These are phyloP conservation scores for Populus hybrid DNA, from an alignment of 441 rosid genomes.

Conservation along the genomic window DNA sequence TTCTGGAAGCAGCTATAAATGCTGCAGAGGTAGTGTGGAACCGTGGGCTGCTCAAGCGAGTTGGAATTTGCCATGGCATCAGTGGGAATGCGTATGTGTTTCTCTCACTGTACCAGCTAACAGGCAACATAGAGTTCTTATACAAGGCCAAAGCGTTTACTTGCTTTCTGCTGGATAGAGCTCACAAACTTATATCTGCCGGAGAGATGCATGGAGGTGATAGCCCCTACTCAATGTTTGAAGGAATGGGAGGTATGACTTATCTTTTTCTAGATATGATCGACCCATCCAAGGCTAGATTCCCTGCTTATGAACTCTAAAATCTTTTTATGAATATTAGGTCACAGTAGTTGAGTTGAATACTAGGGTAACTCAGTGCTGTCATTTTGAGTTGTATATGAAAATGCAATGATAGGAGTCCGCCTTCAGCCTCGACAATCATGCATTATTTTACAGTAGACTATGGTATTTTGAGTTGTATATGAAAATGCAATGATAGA, in stretches of 20 bases:
- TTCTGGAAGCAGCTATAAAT: constrained; percentile 52
- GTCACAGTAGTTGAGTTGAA: background rate
- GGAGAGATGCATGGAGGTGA: constrained; percentile 70
- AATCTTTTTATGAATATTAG: background rate
- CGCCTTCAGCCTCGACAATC: background rate
- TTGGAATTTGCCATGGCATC: constrained; percentile 68
- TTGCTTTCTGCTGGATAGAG: constrained; percentile 55
- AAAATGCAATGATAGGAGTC: background rate
- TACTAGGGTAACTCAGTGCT: background rate
- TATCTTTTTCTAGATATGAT: constrained; percentile 63
- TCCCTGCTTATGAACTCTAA: constrained; percentile 40
- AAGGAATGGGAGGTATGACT: constrained; percentile 82
- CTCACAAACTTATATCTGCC: constrained; percentile 40
- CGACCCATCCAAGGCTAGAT: constrained; percentile 57
- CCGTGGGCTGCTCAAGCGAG: constrained; percentile 57
- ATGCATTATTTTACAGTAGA: background rate
- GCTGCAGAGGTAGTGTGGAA: constrained; percentile 61
- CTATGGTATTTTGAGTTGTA: background rate
- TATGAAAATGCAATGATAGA: background rate
- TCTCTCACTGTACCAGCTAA: constrained; percentile 45
- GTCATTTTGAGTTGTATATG: constrained; percentile 4
- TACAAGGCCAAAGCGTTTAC: constrained; percentile 60
- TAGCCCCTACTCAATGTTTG: constrained; percentile 56
- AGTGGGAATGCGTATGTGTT: constrained; percentile 57
- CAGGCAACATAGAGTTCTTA: constrained; percentile 42